Evolutionary conservation across 306 rosid species (phyloP).

Genomic region (Spatholobus suberectus): DNA sequence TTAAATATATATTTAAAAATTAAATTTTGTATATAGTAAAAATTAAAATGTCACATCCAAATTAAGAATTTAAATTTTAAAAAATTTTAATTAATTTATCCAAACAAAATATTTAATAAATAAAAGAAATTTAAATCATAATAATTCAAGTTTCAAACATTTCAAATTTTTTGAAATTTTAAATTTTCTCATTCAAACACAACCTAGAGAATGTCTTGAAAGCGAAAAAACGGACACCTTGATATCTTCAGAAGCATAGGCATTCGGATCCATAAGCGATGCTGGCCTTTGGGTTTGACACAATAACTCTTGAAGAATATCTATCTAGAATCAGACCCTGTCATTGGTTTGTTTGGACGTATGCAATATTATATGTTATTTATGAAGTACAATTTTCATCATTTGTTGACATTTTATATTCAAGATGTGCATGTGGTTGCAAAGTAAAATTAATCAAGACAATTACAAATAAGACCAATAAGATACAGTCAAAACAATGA

Average conservation of each 20-base stretch:
- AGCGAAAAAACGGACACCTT: neutral
- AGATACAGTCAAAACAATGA: neutral
- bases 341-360: neutral
- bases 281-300: neutral
- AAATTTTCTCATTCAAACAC: too few relatives aligned
- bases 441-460: neutral
- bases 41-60: too few relatives aligned
- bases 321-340: neutral
- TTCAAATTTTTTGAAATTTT: too few relatives aligned
- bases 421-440: neutral
- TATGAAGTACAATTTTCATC: neutral
- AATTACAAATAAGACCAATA: neutral
- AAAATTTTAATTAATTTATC: too few relatives aligned
- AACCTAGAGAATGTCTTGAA: neutral
- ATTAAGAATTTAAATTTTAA: too few relatives aligned
- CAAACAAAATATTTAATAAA: too few relatives aligned
- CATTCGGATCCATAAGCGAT: neutral
- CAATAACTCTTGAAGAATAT: neutral
- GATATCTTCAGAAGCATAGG: neutral
- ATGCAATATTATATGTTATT: neutral
- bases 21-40: too few relatives aligned
- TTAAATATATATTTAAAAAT: too few relatives aligned
- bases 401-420: neutral
- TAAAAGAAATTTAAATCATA: too few relatives aligned
- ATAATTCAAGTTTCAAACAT: too few relatives aligned